These are phyloP conservation scores for Monosporozyma servazzii DNA, from an alignment of 805 yeast genomes.

Conservation along the genomic window DNA sequence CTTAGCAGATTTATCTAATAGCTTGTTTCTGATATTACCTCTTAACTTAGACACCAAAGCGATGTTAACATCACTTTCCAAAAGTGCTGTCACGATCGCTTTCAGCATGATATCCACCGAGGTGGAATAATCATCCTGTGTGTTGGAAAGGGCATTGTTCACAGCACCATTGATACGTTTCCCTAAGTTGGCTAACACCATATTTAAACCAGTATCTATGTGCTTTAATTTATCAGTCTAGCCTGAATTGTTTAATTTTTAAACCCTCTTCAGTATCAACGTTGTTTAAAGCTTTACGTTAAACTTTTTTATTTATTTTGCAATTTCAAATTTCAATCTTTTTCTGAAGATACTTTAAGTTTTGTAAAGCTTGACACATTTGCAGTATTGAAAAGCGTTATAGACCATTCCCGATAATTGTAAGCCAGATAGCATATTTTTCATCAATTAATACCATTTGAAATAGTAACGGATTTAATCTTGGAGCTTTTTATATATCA, in stretches of 20 bases:
- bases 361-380: neutral
- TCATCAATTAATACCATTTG: neutral
- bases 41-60: slow-evolving; percentile 70
- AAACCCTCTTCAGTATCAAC: neutral
- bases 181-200: slow-evolving; percentile 78
- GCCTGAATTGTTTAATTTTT: neutral
- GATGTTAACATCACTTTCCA: slow-evolving; percentile 92
- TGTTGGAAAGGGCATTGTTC: slow-evolving; percentile 48
- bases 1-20: slow-evolving; percentile 46
- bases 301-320: neutral
- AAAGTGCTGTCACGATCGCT: slow-evolving; percentile 79
- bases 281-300: neutral
- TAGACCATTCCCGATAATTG: neutral
- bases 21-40: slow-evolving; percentile 53
- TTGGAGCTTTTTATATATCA: neutral
- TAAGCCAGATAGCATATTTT: too few relatives aligned
- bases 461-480: neutral
- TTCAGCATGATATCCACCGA: slow-evolving; percentile 69
- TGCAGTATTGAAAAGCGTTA: neutral
- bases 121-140: slow-evolving; percentile 45
- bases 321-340: neutral
- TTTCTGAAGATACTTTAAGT: neutral
- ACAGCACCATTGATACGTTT: slow-evolving; percentile 69
- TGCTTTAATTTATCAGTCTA: neutral
- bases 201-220: slow-evolving; percentile 15